A percentile compares a stretch with the other conserved stretches of the same genome.
Evolutionary conservation across 768 basidiomycete genomes (phyloP).

Genomic region (Boletus reticuloceps): DNA sequence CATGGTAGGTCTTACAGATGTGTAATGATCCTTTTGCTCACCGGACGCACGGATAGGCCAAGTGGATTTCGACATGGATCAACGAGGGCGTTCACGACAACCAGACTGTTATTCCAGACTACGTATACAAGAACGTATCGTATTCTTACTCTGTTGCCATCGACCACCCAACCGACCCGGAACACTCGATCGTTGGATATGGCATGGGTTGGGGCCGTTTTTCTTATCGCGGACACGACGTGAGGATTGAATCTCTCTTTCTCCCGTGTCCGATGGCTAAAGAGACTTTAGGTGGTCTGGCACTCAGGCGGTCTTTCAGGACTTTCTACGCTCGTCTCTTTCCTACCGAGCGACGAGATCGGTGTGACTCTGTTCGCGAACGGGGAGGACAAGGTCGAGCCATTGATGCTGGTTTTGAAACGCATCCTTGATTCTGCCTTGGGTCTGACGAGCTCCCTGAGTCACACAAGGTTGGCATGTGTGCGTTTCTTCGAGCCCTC

Average conservation of each 20-base stretch:
- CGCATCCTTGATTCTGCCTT: constrained; percentile 27
- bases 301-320: constrained; percentile 38
- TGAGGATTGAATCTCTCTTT: constrained; percentile 12
- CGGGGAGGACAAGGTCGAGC: constrained; percentile 15
- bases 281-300: constrained; percentile 28
- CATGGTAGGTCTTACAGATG: constrained; percentile 25
- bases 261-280: background rate
- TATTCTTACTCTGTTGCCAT: constrained; percentile 28
- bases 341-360: constrained; percentile 36
- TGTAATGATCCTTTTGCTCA: background rate
- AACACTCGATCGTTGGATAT: constrained; percentile 35
- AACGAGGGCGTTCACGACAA: constrained; percentile 33
- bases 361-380: constrained; percentile 38
- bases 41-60: constrained; percentile 25
- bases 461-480: constrained; percentile 6
- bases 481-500: background rate
- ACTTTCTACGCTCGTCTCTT: constrained; percentile 27
- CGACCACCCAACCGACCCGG: constrained; percentile 6
- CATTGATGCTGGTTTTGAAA: constrained; percentile 6
- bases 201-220: constrained; percentile 41
- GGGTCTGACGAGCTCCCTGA: background rate
- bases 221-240: constrained; percentile 42
- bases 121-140: constrained; percentile 30
- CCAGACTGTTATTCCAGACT: constrained; percentile 31
- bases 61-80: constrained; percentile 39